phyloP scores from a whole-genome alignment of 495 filamentous ascomycete genomes.

The Penicillium riverlandense region DNA sequence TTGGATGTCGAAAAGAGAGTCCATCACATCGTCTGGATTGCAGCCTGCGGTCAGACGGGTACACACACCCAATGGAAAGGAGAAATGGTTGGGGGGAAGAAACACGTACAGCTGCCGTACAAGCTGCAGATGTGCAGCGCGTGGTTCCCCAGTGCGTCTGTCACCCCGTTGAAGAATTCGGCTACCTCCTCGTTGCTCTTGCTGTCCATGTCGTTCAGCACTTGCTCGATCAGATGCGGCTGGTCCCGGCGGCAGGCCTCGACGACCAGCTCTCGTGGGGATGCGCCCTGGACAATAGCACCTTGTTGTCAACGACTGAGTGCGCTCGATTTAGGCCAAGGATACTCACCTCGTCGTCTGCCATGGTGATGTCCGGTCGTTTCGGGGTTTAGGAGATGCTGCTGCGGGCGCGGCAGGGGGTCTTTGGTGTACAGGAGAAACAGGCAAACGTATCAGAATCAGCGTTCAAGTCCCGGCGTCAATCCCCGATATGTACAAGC shows the following conservation, averaged over 20 bases:
- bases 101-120: constrained; percentile 72
- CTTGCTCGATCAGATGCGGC: constrained; percentile 65
- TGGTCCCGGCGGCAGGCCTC: constrained; percentile 94
- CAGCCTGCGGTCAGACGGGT: too few species aligned
- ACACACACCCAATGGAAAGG: too few species aligned
- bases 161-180: constrained; percentile 72
- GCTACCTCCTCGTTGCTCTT: constrained; percentile 52
- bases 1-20: constrained; percentile 86
- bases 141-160: constrained; percentile 77
- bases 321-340: neutral
- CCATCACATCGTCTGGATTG: constrained; percentile 73
- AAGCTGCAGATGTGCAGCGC: constrained; percentile 83
- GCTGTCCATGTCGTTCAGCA: constrained; percentile 34
- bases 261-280: constrained; percentile 75
- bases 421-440: neutral
- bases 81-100: neutral
- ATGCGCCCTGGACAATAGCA: constrained; percentile 62
- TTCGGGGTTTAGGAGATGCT: neutral
- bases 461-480: too few species aligned
- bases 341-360: constrained; percentile 34
- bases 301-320: constrained; percentile 4
- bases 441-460: constrained; percentile 2
- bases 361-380: constrained; percentile 20
- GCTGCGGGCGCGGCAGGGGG: neutral
- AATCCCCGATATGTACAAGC: too few species aligned